A percentile compares a stretch with the other conserved stretches of the same genome.
Evolutionary conservation across 1,139 yeast genomes (phyloP).

Genomic region (Suhomyces choctaworum): DNA sequence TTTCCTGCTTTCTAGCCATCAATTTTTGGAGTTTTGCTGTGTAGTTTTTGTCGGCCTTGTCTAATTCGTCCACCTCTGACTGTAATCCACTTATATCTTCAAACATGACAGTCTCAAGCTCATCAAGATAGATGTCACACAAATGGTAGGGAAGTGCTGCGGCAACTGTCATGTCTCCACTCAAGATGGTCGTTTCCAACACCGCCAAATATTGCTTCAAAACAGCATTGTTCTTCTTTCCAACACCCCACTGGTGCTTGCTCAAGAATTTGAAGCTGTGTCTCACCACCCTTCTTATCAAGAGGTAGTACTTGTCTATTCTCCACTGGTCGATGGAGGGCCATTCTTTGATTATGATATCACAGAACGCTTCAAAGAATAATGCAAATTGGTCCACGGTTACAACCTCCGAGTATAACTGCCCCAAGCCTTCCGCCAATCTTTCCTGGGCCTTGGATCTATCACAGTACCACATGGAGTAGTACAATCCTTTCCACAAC

Average conservation of each 20-base stretch:
- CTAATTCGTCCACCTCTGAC: conserved; percentile 41
- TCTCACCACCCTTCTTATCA: conserved; percentile 74
- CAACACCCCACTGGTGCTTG: conserved; percentile 50
- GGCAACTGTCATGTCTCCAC: conserved; percentile 62
- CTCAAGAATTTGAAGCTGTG: conserved; percentile 62
- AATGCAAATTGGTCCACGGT: conserved; percentile 41
- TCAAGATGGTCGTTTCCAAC: conserved; percentile 40
- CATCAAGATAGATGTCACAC: conserved; percentile 82
- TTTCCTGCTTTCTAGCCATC: conserved; percentile 26
- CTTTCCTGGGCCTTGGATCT: conserved; percentile 89
- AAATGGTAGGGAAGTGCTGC: conserved; percentile 83
- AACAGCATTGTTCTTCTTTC: conserved; percentile 30
- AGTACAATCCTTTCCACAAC: conserved; percentile 92
- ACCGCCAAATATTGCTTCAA: conserved; percentile 49
- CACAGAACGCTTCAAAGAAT: conserved; percentile 81
- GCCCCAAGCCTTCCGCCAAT: conserved; percentile 73
- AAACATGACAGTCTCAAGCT: conserved; percentile 67
- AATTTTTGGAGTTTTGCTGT: conserved; percentile 30
- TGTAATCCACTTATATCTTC: conserved; percentile 42
- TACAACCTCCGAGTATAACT: conserved; percentile 52
- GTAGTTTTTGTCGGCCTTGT: conserved; percentile 27
- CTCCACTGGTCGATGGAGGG: conserved; percentile 79
- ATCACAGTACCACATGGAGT: conserved; percentile 95
- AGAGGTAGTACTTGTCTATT: conserved; percentile 79
- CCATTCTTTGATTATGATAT: conserved; percentile 81